A percentile compares a stretch with the other conserved stretches of the same genome.
These are phyloP conservation scores for Naganishia antarctica DNA, from an alignment of 768 basidiomycete species.

Conservation along the genomic window DNA sequence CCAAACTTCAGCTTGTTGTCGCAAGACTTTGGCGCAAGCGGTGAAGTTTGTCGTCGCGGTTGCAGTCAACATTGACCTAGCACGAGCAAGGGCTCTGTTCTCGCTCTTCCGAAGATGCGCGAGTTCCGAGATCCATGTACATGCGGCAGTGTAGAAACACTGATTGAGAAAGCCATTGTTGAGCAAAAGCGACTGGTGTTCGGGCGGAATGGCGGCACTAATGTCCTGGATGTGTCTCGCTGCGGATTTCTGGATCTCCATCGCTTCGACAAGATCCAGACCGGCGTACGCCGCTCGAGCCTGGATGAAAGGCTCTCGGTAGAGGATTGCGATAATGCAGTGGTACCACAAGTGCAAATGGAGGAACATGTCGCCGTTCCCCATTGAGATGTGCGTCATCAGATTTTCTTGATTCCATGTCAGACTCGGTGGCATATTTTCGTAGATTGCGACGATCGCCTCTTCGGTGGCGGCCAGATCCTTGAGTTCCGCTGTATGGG, in stretches of 20 bases:
- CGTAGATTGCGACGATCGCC: slow-evolving; percentile 17
- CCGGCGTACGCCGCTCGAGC: slow-evolving; percentile 13
- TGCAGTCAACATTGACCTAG: slow-evolving; percentile 6
- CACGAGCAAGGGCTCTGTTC: slow-evolving; percentile 10
- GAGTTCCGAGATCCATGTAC: slow-evolving; percentile 22
- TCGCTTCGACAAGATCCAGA: slow-evolving; percentile 6
- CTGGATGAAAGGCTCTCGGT: slow-evolving; percentile 21
- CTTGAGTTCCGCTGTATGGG: slow-evolving; percentile 10
- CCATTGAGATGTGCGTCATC: slow-evolving; percentile 12
- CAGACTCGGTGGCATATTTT: slow-evolving; percentile 16
- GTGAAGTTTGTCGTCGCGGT: slow-evolving; percentile 12
- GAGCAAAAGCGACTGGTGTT: slow-evolving; percentile 13
- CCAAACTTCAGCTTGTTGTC: slow-evolving; percentile 20
- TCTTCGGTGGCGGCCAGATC: slow-evolving; percentile 17
- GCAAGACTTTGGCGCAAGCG: slow-evolving; percentile 18
- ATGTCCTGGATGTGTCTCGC: slow-evolving; percentile 21
- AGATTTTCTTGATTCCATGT: slow-evolving; percentile 19
- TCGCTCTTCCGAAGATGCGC: slow-evolving; percentile 13
- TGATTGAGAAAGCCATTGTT: slow-evolving; percentile 21
- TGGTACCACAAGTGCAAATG: slow-evolving; percentile 22
- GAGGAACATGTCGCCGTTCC: slow-evolving; percentile 22
- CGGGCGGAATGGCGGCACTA: slow-evolving; percentile 2
- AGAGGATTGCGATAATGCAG: slow-evolving; percentile 20
- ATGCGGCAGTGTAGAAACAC: slow-evolving; percentile 18
- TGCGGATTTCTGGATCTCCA: slow-evolving; percentile 22